Percentiles rank a stretch among this genome's conserved stretches.
Conservation (phyloP, 768 basidiomycete species). For the Hericium alpestre region DNA sequence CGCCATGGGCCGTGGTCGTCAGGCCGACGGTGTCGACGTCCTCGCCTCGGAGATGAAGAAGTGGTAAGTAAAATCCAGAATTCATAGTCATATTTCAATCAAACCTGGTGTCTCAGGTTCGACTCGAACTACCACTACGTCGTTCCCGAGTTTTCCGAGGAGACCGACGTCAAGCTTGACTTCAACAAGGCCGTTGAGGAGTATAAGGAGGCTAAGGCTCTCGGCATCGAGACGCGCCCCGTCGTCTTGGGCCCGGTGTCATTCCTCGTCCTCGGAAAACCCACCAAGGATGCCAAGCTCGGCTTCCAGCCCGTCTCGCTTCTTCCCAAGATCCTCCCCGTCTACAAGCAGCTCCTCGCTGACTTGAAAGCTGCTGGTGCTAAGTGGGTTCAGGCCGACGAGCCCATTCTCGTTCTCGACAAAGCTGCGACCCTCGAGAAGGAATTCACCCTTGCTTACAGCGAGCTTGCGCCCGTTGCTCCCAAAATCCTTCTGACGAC, state of each 20-base stretch:
- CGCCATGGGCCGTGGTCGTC: conserved; percentile 98
- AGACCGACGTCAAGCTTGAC: conserved; percentile 88
- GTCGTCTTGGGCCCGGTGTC: conserved; percentile 93
- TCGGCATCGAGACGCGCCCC: conserved; percentile 85
- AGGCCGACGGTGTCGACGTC: conserved; percentile 89
- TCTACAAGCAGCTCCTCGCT: conserved; percentile 83
- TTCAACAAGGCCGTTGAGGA: conserved; percentile 93
- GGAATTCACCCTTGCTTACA: conserved; percentile 73
- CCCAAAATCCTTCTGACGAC: conserved; percentile 93
- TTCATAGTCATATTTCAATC: neutral
- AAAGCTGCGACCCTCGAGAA: conserved; percentile 63
- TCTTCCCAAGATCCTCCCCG: conserved; percentile 77
- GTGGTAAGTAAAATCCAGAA: conserved; percentile 51
- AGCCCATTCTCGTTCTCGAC: conserved; percentile 93
- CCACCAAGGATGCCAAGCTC: conserved; percentile 68
- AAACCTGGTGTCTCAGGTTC: neutral
- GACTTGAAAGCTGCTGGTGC: conserved; percentile 91
- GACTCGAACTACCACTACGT: conserved; percentile 99
- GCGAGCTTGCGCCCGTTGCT: conserved; percentile 67
- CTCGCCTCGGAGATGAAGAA: conserved; percentile 99
- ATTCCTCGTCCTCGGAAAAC: conserved; percentile 90
- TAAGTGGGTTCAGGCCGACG: conserved; percentile 92
- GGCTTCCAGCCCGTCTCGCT: conserved; percentile 88
- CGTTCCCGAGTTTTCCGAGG: conserved; percentile 89
- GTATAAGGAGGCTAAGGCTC: conserved; percentile 87